Evolutionary conservation across 129 eudicot genomes (phyloP).

Genomic region (Solidago caesia): DNA sequence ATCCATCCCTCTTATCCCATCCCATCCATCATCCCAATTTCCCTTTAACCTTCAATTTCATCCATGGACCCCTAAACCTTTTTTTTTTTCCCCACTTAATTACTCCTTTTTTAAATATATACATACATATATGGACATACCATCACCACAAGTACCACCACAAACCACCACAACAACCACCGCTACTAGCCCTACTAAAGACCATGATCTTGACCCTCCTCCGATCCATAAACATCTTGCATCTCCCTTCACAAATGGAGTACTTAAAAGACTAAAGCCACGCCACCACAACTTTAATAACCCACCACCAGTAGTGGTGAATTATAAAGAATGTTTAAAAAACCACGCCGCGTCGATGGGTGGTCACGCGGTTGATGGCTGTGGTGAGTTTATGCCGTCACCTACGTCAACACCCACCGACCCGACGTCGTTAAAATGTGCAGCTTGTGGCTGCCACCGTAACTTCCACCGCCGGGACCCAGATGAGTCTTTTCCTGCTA

Average conservation of each 20-base stretch:
- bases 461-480: conserved; percentile 99
- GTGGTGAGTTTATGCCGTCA: conserved; percentile 91
- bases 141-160: conserved; percentile 17
- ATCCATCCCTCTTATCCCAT: not conserved
- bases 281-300: conserved; percentile 36
- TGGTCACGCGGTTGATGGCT: conserved; percentile 91
- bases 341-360: conserved; percentile 94
- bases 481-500: conserved; percentile 40
- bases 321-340: conserved; percentile 76
- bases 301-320: conserved; percentile 42
- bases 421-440: conserved; percentile 84
- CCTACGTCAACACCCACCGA: conserved; percentile 54
- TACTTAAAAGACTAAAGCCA: conserved; percentile 55
- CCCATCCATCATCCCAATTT: not conserved
- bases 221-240: conserved; percentile 46
- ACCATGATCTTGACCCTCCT: conserved; percentile 48
- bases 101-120: conserved; percentile 7
- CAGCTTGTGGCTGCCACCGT: conserved; percentile 97
- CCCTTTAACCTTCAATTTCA: not conserved
- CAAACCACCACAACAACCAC: conserved; percentile 27
- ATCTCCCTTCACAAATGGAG: conserved; percentile 55
- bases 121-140: conserved; percentile 36
- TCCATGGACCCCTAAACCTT: conserved; percentile 31
- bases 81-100: conserved; percentile 6
- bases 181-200: conserved; percentile 31